Evolutionary conservation across 768 basidiomycete species (phyloP), one percentile per base, ranked within the genome.

Genomic region (Chalciporus piperatus): DNA sequence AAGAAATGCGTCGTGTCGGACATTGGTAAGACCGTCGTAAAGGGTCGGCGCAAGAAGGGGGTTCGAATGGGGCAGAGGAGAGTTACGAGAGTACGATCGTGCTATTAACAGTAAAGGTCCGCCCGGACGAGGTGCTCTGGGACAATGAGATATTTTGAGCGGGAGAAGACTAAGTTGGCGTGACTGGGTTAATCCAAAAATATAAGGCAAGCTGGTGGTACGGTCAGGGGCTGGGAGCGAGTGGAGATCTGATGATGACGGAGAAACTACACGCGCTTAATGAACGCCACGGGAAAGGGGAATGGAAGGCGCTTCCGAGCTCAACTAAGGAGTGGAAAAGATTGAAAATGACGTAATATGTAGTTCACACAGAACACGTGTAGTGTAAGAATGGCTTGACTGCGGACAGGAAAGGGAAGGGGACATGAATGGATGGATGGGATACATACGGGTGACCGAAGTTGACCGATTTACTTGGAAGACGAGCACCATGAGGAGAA

Each of bases 241-340:
- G 32, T 40, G 46, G 45, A 45, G 49, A 54, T 57, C 54, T 58
- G 54, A 58, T 58, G 6, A 27, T 32, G 54, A 38, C 25, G 22
- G 48, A 54, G 39, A 38, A 54, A 54, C 27, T 32, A 22, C 37
- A 16, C 33, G 48, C 35, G 41, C 41, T 42, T 33, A 30, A 41
- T 32, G 3, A 19, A 33, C 30, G 39, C 51, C 48, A 49, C 48
- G 27, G 9, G 33, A 33, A 16, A 37, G 35, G 28, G 12, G 13
- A 48, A 48, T 51, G 46, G 50, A 52, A 47, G 48, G 37, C 59
- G 59, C 59, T 62, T 33, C 59, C 59, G 59, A 60, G 23, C 11
- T 23, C 11, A 12, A 27, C 27, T 27, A 7, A 25, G 25, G 25
- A 38, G 42, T 25, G 40, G 32, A 35, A 5, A 13, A 43, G 22